A percentile compares a stretch with the other conserved stretches of the same genome.
phyloP scores from a whole-genome alignment of 2,329 filamentous ascomycete species.

The Ophiocordyceps camponoti-rufipedis region DNA sequence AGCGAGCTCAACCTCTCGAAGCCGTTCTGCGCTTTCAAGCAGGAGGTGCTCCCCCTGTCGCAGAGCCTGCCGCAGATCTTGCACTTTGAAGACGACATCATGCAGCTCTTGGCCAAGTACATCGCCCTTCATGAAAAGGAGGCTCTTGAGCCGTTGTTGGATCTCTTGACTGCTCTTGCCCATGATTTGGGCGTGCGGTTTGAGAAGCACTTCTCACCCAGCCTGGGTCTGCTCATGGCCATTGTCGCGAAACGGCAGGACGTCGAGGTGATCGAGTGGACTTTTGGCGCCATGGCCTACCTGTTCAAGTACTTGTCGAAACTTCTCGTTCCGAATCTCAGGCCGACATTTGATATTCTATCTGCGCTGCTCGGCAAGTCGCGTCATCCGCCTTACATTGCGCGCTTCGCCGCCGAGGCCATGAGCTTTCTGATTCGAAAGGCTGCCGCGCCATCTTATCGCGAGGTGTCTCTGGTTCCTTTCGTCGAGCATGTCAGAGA shows the following conservation, averaged over 20 bases:
- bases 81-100: slow-evolving; percentile 74
- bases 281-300: slow-evolving; percentile 84
- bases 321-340: slow-evolving; percentile 67
- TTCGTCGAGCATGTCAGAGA: slow-evolving; percentile 57
- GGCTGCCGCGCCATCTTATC: slow-evolving; percentile 58
- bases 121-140: slow-evolving; percentile 64
- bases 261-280: slow-evolving; percentile 92
- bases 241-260: slow-evolving; percentile 63
- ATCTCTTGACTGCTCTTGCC: slow-evolving; percentile 83
- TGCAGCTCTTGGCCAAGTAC: slow-evolving; percentile 56
- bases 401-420: slow-evolving; percentile 84
- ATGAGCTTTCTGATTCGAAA: slow-evolving; percentile 89
- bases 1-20: slow-evolving; percentile 77
- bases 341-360: slow-evolving; percentile 70
- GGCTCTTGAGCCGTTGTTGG: slow-evolving; percentile 70
- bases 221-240: slow-evolving; percentile 56
- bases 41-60: slow-evolving; percentile 57
- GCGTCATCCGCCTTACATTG: slow-evolving; percentile 69
- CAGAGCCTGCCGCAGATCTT: slow-evolving; percentile 86
- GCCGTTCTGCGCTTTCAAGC: slow-evolving; percentile 59
- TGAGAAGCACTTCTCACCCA: slow-evolving; percentile 67
- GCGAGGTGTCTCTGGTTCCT: slow-evolving; percentile 50
- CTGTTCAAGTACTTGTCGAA: slow-evolving; percentile 93
- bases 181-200: slow-evolving; percentile 79
- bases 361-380: slow-evolving; percentile 68